phyloP scores from a whole-genome alignment of 1,139 yeast species.

The Kazachstania sp. region DNA sequence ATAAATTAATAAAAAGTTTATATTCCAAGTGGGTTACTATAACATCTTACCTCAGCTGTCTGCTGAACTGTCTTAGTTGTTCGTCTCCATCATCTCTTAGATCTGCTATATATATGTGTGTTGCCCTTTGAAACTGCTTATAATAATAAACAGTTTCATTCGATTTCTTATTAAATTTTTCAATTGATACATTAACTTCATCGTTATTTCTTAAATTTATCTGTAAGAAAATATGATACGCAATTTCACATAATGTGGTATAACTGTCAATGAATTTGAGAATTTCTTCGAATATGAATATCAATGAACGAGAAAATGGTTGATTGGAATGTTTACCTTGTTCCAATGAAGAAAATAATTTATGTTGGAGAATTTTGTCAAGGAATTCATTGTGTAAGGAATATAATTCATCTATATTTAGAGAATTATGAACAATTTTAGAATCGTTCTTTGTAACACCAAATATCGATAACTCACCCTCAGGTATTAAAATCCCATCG shows the following conservation, averaged over 20 bases:
- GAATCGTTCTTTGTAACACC: not conserved
- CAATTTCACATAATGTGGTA: constrained; percentile 20
- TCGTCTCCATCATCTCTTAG: constrained; percentile 24
- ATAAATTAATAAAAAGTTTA: not conserved
- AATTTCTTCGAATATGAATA: constrained; percentile 18
- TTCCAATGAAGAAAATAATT: constrained; percentile 16
- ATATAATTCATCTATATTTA: constrained; percentile 26
- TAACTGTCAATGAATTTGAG: constrained; percentile 19
- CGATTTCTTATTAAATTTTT: constrained; percentile 16
- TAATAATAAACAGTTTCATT: constrained; percentile 14
- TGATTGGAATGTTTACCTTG: constrained; percentile 21
- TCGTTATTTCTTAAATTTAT: constrained; percentile 19
- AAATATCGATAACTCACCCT: constrained; percentile 3
- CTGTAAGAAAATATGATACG: constrained; percentile 25
- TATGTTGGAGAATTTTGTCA: constrained; percentile 18
- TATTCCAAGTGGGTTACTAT: not conserved
- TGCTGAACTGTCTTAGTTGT: constrained; percentile 21
- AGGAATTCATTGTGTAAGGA: constrained; percentile 20
- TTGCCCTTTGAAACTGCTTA: constrained; percentile 16
- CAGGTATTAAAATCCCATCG: constrained; percentile 12
- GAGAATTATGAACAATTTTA: not conserved
- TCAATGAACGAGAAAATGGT: constrained; percentile 24
- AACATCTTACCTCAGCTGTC: constrained; percentile 11
- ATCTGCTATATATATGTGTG: constrained; percentile 21
- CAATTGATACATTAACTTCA: constrained; percentile 13